phyloP scores from a whole-genome alignment of 441 rosid genomes.

The Populus hybrid region DNA sequence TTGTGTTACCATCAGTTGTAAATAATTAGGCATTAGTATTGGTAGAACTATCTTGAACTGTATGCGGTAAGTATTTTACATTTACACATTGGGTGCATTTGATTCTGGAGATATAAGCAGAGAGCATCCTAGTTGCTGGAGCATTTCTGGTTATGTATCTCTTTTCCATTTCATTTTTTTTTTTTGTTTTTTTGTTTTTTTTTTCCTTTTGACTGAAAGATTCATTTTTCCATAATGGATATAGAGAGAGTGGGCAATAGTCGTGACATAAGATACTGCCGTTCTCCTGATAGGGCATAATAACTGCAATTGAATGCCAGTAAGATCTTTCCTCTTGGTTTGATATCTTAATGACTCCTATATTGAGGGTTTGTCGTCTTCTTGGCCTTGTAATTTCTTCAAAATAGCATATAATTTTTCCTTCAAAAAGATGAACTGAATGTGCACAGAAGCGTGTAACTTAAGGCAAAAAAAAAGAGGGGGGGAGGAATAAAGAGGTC shows the following conservation, averaged over 20 bases:
- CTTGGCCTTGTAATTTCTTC: neutral
- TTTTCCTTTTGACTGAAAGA: neutral
- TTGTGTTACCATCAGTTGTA: neutral
- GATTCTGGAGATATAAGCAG: neutral
- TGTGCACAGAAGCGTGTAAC: neutral
- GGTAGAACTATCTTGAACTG: neutral
- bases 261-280: neutral
- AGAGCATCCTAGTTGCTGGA: neutral
- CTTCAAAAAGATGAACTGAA: neutral
- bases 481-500: neutral
- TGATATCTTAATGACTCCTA: neutral
- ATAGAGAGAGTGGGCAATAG: neutral
- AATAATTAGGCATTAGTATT: neutral
- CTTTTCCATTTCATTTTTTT: too few relatives aligned
- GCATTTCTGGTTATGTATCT: neutral
- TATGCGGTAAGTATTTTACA: too few relatives aligned
- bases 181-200: rapidly evolving
- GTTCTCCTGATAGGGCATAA: neutral
- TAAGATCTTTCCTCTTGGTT: neutral
- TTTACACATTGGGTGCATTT: too few relatives aligned
- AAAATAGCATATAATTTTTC: neutral
- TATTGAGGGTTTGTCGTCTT: neutral
- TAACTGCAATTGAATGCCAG: neutral
- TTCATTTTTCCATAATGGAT: neutral
- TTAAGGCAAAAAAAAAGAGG: neutral